Percentiles rank a stretch among this genome's conserved stretches.
phyloP scores from a whole-genome alignment of 345 rosid genomes.

The Moricandia arvensis region DNA sequence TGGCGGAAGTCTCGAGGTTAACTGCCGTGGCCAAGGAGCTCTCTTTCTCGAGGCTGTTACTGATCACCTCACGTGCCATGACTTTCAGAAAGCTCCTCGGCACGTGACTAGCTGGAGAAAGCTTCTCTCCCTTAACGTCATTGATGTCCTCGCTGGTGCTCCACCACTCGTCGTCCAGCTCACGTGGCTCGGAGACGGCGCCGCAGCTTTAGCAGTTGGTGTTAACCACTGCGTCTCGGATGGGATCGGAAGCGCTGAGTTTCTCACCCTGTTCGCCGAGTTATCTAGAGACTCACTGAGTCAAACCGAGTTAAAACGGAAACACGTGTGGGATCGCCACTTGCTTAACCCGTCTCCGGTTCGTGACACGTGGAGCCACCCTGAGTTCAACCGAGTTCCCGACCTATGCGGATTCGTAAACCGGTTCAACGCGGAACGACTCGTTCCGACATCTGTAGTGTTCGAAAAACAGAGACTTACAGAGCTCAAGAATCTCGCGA shows the following conservation, averaged over 20 bases:
- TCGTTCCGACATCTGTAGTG: slow-evolving; percentile 58
- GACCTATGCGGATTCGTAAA: slow-evolving; percentile 59
- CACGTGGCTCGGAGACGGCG: slow-evolving; percentile 82
- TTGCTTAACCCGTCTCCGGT: slow-evolving; percentile 46
- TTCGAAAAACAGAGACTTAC: slow-evolving; percentile 44
- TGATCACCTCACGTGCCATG: slow-evolving; percentile 39
- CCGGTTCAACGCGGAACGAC: slow-evolving; percentile 59
- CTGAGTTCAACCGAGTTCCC: slow-evolving; percentile 57
- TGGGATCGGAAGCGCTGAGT: slow-evolving; percentile 75
- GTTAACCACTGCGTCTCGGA: slow-evolving; percentile 73
- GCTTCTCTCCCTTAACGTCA: slow-evolving; percentile 55
- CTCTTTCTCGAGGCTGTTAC: slow-evolving; percentile 60
- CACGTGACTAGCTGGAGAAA: slow-evolving; percentile 70
- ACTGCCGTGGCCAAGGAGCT: slow-evolving; percentile 69
- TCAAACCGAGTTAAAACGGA: slow-evolving; percentile 30
- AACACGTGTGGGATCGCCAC: slow-evolving; percentile 79
- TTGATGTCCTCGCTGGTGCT: slow-evolving; percentile 70
- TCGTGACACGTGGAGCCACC: slow-evolving; percentile 40
- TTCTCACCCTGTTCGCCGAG: slow-evolving; percentile 64
- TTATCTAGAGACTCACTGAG: slow-evolving; percentile 33
- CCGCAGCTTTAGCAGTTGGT: slow-evolving; percentile 63
- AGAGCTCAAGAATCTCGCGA: slow-evolving; percentile 57
- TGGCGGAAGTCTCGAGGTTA: slow-evolving; percentile 49
- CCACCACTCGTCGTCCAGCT: slow-evolving; percentile 78
- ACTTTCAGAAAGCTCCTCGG: slow-evolving; percentile 56